Evolutionary conservation across 768 basidiomycete species (phyloP).

Genomic region (Dictyophora rubrovolvata): DNA sequence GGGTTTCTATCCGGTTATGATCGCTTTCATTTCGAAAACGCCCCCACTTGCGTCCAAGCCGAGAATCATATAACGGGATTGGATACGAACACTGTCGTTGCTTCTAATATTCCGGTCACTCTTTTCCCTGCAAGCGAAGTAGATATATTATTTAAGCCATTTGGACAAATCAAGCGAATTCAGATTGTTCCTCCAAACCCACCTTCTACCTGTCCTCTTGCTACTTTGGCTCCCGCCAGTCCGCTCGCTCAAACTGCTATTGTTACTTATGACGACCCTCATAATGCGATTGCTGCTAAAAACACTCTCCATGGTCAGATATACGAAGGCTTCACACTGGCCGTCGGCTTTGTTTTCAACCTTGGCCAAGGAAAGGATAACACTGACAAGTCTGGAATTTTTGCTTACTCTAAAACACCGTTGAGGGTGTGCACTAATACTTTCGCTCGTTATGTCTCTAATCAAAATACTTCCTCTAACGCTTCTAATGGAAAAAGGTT

Average conservation of each 20-base stretch:
- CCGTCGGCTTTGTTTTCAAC: slow-evolving; percentile 26
- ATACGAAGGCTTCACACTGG: slow-evolving; percentile 41
- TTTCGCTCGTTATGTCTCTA: not conserved
- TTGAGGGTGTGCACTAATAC: not conserved
- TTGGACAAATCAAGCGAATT: slow-evolving; percentile 56
- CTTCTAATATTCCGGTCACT: slow-evolving; percentile 54
- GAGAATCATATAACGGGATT: not conserved
- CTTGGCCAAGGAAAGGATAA: slow-evolving; percentile 8
- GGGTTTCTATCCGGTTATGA: slow-evolving; percentile 8
- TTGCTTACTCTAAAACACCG: not conserved
- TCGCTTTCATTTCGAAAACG: not conserved
- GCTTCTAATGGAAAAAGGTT: not conserved
- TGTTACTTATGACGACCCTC: slow-evolving; percentile 55
- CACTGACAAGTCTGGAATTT: not conserved
- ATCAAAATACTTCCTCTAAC: not conserved
- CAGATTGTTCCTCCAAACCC: slow-evolving; percentile 23
- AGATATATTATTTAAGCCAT: slow-evolving; percentile 65
- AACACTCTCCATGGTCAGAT: slow-evolving; percentile 49
- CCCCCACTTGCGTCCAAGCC: not conserved
- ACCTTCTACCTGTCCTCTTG: slow-evolving; percentile 16
- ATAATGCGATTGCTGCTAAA: slow-evolving; percentile 47
- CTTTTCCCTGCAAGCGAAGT: slow-evolving; percentile 60
- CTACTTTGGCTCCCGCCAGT: slow-evolving; percentile 22
- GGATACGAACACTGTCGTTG: slow-evolving; percentile 31
- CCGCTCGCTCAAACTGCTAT: slow-evolving; percentile 33